Percentiles rank a stretch among this genome's conserved stretches.
These are phyloP conservation scores for Herpotrichia juniperi DNA, from an alignment of 2,329 filamentous ascomycete genomes.

Conservation along the genomic window DNA sequence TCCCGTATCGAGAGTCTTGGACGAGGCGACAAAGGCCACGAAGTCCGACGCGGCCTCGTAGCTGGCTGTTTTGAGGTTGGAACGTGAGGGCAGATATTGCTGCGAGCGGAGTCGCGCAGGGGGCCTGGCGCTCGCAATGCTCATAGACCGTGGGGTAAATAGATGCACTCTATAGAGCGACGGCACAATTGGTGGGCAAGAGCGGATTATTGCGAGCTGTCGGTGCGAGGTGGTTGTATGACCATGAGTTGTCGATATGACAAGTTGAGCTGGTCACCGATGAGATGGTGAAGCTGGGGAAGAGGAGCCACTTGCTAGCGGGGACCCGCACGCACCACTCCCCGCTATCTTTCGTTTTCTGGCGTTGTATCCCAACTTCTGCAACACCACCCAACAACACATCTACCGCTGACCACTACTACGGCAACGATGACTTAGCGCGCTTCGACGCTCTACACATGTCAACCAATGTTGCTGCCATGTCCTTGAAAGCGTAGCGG, in stretches of 20 bases:
- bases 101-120: not conserved
- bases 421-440: too few species aligned
- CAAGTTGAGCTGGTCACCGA: too few species aligned
- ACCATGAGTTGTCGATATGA: not conserved
- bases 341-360: not conserved
- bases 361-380: not conserved
- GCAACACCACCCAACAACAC: not conserved
- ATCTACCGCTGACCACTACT: not conserved
- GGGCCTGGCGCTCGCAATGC: not conserved
- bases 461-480: too few species aligned
- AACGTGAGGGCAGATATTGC: not conserved
- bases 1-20: not conserved
- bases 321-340: not conserved
- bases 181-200: conserved; percentile 9
- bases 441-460: too few species aligned
- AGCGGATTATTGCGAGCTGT: conserved; percentile 10
- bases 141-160: conserved; percentile 15
- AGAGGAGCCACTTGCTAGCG: not conserved
- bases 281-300: not conserved
- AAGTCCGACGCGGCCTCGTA: not conserved
- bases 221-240: conserved; percentile 1
- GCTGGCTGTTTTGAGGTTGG: not conserved
- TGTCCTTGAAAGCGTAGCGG: too few species aligned
- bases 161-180: conserved; percentile 12
- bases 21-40: not conserved